phyloP scores from a whole-genome alignment of 371 early-diverging fungal genomes.

The Umbelopsis sp. region DNA sequence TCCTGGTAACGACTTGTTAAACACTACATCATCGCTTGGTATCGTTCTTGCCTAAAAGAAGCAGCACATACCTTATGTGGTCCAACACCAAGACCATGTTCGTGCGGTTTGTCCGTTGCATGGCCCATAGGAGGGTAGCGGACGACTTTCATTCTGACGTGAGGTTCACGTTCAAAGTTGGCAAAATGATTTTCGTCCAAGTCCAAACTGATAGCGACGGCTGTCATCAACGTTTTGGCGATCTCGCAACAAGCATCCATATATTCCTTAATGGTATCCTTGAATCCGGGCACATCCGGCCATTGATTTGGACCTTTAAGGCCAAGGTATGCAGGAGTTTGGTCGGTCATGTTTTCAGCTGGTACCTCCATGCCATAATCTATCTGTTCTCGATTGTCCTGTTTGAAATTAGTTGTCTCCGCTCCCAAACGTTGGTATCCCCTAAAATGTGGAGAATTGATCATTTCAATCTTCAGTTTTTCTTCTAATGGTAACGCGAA shows the following conservation, averaged over 20 bases:
- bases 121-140: slow-evolving; percentile 39
- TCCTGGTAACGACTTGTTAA: slow-evolving; percentile 25
- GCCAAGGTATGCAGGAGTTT: slow-evolving; percentile 43
- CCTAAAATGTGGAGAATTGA: slow-evolving; percentile 62
- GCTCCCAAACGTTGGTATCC: slow-evolving; percentile 55
- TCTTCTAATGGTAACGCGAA: slow-evolving; percentile 61
- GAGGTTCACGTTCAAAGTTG: slow-evolving; percentile 52
- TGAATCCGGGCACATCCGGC: slow-evolving; percentile 54
- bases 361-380: slow-evolving; percentile 60
- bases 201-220: slow-evolving; percentile 52
- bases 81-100: slow-evolving; percentile 55
- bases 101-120: slow-evolving; percentile 32
- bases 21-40: not conserved
- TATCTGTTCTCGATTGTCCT: slow-evolving; percentile 63
- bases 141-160: slow-evolving; percentile 50
- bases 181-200: slow-evolving; percentile 43
- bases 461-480: slow-evolving; percentile 60
- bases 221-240: slow-evolving; percentile 45
- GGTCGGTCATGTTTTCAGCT: slow-evolving; percentile 27
- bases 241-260: slow-evolving; percentile 47
- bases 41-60: not conserved
- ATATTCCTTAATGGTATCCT: slow-evolving; percentile 39
- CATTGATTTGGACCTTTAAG: slow-evolving; percentile 62
- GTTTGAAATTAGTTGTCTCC: slow-evolving; percentile 55
- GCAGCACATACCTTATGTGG: slow-evolving; percentile 47